These are phyloP conservation scores for Bryoglossum gracile DNA, from an alignment of 495 filamentous ascomycete species.

Conservation along the genomic window DNA sequence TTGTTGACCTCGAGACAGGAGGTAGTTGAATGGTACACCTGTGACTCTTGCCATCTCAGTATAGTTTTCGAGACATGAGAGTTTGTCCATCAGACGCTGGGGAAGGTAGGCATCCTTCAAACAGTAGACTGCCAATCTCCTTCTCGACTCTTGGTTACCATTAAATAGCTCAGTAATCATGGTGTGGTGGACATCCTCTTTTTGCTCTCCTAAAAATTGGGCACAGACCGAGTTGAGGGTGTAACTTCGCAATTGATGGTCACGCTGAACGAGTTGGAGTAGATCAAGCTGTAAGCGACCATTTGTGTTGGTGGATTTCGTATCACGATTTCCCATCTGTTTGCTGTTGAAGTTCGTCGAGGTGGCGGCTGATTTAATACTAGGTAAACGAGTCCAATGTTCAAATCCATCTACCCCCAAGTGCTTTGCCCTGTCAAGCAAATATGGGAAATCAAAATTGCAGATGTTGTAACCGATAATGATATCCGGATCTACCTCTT, in stretches of 20 bases:
- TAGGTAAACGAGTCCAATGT: constrained; percentile 72
- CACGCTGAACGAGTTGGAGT: constrained; percentile 85
- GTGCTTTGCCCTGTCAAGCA: constrained; percentile 81
- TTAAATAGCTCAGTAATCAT: constrained; percentile 99
- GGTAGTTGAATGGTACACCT: constrained; percentile 93
- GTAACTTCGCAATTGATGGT: constrained; percentile 92
- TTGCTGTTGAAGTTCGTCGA: constrained; percentile 90
- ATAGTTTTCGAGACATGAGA: constrained; percentile 96
- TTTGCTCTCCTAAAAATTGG: constrained; percentile 96
- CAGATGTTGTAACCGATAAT: constrained; percentile 99
- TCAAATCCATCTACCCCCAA: constrained; percentile 71
- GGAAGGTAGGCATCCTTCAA: constrained; percentile 96
- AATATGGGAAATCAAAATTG: constrained; percentile 98
- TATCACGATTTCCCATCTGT: constrained; percentile 96
- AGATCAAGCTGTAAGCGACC: constrained; percentile 91
- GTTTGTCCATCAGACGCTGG: constrained; percentile 91
- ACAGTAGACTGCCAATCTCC: constrained; percentile 91
- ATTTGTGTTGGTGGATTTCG: constrained; percentile 87
- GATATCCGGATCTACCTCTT: constrained; percentile 90
- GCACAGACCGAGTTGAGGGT: constrained; percentile 94
- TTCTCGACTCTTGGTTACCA: constrained; percentile 83
- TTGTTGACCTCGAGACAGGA: constrained; percentile 89
- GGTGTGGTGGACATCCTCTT: constrained; percentile 96
- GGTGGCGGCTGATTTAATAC: constrained; percentile 55
- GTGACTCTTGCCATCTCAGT: constrained; percentile 99